phyloP scores from a whole-genome alignment of 768 basidiomycete genomes.

The Tulasnella sp. region DNA sequence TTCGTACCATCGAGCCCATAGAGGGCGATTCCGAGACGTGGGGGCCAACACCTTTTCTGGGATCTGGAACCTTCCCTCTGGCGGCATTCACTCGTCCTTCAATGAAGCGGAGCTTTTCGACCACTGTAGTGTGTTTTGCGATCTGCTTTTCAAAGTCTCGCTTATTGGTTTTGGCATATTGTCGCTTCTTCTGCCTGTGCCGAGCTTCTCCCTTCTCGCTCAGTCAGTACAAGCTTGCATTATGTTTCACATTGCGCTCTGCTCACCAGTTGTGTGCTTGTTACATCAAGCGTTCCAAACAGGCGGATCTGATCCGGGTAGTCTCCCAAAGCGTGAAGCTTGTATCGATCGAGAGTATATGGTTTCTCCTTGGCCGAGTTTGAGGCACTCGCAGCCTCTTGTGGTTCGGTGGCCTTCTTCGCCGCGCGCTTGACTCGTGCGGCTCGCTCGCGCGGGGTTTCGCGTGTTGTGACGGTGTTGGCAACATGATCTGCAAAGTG shows the following conservation, averaged over 20 bases:
- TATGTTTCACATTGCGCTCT: too few species aligned
- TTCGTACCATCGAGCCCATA: too few species aligned
- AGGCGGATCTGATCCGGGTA: neutral
- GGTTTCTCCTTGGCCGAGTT: neutral
- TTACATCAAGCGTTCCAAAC: neutral
- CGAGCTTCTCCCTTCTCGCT: slow-evolving; percentile 9
- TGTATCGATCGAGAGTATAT: slow-evolving; percentile 3
- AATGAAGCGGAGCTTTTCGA: neutral
- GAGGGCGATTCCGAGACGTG: too few species aligned
- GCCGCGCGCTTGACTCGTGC: too few species aligned
- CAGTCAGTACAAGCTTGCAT: too few species aligned
- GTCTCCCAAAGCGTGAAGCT: slow-evolving; percentile 21
- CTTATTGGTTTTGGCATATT: slow-evolving; percentile 8
- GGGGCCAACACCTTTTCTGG: too few species aligned
- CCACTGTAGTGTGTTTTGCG: neutral
- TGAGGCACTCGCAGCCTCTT: slow-evolving; percentile 16
- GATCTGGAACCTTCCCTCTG: neutral
- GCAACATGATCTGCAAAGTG: too few species aligned
- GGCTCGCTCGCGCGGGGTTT: too few species aligned
- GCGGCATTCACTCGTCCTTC: neutral
- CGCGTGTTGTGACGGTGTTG: too few species aligned
- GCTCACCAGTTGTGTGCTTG: neutral
- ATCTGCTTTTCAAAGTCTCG: neutral
- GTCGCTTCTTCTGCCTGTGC: neutral
- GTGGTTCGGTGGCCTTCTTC: too few species aligned